These are phyloP conservation scores for Teunomyces barrocoloradensis DNA, from an alignment of 805 yeast genomes.

Conservation along the genomic window DNA sequence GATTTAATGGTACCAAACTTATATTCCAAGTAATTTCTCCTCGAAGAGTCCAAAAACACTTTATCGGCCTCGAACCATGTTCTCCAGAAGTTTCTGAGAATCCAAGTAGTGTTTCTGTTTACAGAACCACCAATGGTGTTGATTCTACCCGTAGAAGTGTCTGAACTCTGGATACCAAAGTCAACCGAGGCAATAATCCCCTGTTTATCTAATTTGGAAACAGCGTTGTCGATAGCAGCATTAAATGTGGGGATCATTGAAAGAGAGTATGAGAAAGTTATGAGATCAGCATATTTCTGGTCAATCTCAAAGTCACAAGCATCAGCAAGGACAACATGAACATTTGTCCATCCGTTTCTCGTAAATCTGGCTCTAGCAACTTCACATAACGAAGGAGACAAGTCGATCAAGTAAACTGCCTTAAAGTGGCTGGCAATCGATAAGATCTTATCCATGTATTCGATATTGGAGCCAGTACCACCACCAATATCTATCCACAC, in stretches of 20 bases:
- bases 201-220: slow-evolving; percentile 46
- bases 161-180: slow-evolving; percentile 72
- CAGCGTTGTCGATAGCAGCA: slow-evolving; percentile 72
- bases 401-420: slow-evolving; percentile 69
- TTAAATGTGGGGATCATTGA: slow-evolving; percentile 86
- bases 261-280: slow-evolving; percentile 76
- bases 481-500: slow-evolving; percentile 85
- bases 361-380: slow-evolving; percentile 62
- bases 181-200: slow-evolving; percentile 74
- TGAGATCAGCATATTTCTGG: slow-evolving; percentile 55
- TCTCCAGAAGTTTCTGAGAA: slow-evolving; percentile 78
- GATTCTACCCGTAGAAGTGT: slow-evolving; percentile 63
- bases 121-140: slow-evolving; percentile 74
- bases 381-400: slow-evolving; percentile 73
- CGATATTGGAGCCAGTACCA: slow-evolving; percentile 83
- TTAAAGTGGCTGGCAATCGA: slow-evolving; percentile 50
- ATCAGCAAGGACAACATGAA: slow-evolving; percentile 68
- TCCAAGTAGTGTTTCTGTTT: slow-evolving; percentile 73
- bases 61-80: slow-evolving; percentile 85
- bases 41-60: slow-evolving; percentile 73
- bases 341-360: slow-evolving; percentile 47
- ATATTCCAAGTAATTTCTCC: slow-evolving; percentile 82
- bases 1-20: slow-evolving; percentile 79
- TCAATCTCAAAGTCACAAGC: slow-evolving; percentile 65
- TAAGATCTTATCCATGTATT: slow-evolving; percentile 60